phyloP scores from a whole-genome alignment of 2,329 filamentous ascomycete genomes.

The Emmonsia crescens region DNA sequence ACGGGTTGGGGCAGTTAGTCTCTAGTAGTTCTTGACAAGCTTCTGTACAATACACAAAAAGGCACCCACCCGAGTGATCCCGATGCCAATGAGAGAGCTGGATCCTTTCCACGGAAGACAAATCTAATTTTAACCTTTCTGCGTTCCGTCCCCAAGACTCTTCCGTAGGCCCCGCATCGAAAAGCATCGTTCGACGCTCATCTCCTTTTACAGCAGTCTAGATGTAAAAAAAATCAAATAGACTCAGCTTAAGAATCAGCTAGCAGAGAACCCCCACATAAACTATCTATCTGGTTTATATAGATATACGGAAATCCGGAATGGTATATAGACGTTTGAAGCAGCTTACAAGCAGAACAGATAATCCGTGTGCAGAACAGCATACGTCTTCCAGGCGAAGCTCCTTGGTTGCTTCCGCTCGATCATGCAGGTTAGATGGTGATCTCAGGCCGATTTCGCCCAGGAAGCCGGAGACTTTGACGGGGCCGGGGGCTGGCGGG shows the following conservation, averaged over 20 bases:
- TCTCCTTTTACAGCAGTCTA: constrained; percentile 40
- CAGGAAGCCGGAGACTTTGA: constrained; percentile 35
- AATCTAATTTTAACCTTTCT: constrained; percentile 33
- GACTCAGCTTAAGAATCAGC: no score
- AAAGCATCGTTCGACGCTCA: constrained; percentile 39
- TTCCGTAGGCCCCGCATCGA: constrained; percentile 45
- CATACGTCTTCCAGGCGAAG: constrained; percentile 42
- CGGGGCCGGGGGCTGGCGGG: constrained; percentile 33
- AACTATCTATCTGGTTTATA: neutral
- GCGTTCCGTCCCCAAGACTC: constrained; percentile 42
- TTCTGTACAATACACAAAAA: neutral
- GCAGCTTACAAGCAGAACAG: constrained; percentile 38
- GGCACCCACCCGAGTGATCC: constrained; percentile 40
- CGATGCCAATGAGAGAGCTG: constrained; percentile 46
- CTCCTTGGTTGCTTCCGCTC: constrained; percentile 36
- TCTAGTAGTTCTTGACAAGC: neutral
- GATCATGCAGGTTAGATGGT: constrained; percentile 22
- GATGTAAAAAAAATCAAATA: neutral
- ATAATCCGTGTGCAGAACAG: constrained; percentile 46
- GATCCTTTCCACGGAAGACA: constrained; percentile 37
- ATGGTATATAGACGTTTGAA: neutral
- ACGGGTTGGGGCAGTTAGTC: neutral
- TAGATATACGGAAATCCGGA: neutral
- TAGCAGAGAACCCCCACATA: neutral
- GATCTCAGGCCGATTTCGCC: constrained; percentile 32